phyloP scores from a whole-genome alignment of 1,284 basidiomycete genomes.

The Heterobasidion parviporum region DNA sequence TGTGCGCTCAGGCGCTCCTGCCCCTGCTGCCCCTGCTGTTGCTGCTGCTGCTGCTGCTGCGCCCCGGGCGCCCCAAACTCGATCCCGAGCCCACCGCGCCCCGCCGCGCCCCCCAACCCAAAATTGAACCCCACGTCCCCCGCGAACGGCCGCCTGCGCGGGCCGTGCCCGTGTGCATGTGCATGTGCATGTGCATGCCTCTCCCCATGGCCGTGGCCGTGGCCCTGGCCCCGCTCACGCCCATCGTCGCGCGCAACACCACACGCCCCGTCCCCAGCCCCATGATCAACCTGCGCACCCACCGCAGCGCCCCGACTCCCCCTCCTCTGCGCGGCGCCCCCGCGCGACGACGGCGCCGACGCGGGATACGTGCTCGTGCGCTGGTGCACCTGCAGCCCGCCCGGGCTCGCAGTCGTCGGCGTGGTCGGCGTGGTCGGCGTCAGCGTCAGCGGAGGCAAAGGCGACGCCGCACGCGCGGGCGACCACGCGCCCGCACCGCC shows the following conservation, averaged over 20 bases:
- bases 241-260: not conserved
- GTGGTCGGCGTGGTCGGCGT: not conserved
- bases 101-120: not conserved
- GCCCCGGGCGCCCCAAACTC: not conserved
- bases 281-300: not conserved
- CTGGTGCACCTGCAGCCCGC: conserved; percentile 12
- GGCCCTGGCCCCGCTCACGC: too few relatives aligned
- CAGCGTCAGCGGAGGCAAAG: not conserved
- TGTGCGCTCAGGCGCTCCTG: not conserved
- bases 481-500: too few relatives aligned
- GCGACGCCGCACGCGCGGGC: conserved; percentile 3
- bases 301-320: not conserved
- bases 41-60: not conserved
- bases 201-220: too few relatives aligned
- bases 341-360: conserved; percentile 6
- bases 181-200: not conserved
- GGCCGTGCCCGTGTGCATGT: not conserved
- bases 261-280: not conserved
- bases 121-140: not conserved
- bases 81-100: not conserved
- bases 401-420: too few relatives aligned
- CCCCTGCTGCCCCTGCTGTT: not conserved
- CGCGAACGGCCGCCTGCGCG: not conserved
- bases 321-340: not conserved
- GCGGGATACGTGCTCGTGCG: conserved; percentile 31